phyloP scores from a whole-genome alignment of 768 basidiomycete species.

The Cystobasidium tubakii region DNA sequence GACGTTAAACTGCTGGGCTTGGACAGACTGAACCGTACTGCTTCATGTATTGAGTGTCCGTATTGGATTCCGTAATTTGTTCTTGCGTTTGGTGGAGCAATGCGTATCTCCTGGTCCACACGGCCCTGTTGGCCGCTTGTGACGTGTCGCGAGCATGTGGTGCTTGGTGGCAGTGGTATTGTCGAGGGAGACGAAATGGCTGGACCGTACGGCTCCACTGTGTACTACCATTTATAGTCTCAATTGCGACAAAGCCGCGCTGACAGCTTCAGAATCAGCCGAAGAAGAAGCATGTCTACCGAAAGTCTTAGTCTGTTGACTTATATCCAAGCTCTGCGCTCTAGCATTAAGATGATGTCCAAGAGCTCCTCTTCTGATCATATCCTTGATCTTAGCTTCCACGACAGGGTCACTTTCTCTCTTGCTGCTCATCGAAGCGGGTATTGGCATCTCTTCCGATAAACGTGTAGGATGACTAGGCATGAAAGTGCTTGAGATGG shows the following conservation, averaged over 20 bases:
- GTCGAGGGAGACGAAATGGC: too few relatives aligned
- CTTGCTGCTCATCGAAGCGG: constrained; percentile 6
- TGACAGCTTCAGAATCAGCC: constrained; percentile 20
- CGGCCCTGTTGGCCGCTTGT: too few relatives aligned
- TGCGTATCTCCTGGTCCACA: too few relatives aligned
- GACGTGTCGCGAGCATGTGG: too few relatives aligned
- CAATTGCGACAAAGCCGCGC: constrained; percentile 16
- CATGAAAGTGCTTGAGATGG: constrained; percentile 9
- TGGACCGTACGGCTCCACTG: too few relatives aligned
- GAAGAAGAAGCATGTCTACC: constrained; percentile 24
- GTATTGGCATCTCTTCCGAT: constrained; percentile 30
- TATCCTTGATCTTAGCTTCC: constrained; percentile 31
- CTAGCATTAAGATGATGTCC: constrained; percentile 35
- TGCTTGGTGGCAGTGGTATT: too few relatives aligned
- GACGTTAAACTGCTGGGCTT: too few relatives aligned
- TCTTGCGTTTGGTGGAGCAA: too few relatives aligned
- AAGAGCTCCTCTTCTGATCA: constrained; percentile 22
- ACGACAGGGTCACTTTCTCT: constrained; percentile 29
- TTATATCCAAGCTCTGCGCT: constrained; percentile 29
- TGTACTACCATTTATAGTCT: neutral
- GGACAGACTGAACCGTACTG: too few relatives aligned
- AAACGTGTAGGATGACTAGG: constrained; percentile 10
- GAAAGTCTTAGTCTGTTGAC: constrained; percentile 27
- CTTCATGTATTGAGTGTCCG: too few relatives aligned
- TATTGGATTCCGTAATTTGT: too few relatives aligned